These are phyloP conservation scores for Nasturtium officinale DNA, from an alignment of 345 rosid genomes.

Conservation along the genomic window DNA sequence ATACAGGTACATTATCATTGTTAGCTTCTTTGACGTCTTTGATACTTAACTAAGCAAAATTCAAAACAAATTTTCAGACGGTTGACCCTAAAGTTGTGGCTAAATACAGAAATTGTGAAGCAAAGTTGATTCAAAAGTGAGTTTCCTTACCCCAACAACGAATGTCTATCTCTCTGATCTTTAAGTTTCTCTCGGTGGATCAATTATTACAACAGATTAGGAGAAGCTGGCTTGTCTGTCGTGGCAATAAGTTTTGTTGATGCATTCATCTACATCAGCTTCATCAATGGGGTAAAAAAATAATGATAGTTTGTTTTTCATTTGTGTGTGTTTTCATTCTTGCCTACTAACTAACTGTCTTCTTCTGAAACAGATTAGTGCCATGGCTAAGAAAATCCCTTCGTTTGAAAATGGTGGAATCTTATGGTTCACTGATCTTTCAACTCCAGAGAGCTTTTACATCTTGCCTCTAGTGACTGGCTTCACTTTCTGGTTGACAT, in stretches of 20 bases:
- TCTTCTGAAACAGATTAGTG: conserved; percentile 41
- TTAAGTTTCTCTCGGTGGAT: neutral
- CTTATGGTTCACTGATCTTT: conserved; percentile 38
- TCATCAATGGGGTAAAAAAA: conserved; percentile 52
- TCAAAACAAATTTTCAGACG: neutral
- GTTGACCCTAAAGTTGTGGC: conserved; percentile 2
- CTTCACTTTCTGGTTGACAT: conserved; percentile 50
- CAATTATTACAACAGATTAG: conserved; percentile 35
- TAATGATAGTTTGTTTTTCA: neutral
- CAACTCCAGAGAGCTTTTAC: conserved; percentile 52
- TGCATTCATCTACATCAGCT: conserved; percentile 50
- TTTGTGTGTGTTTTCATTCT: neutral
- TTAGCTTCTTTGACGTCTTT: neutral
- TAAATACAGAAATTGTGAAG: conserved; percentile 18
- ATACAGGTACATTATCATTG: neutral
- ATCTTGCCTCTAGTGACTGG: conserved; percentile 50
- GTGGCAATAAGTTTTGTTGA: conserved; percentile 43
- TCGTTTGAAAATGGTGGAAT: neutral
- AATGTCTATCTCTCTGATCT: conserved; percentile 5
- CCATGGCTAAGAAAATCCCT: conserved; percentile 61
- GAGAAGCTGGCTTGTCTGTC: conserved; percentile 40
- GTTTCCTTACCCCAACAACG: neutral
- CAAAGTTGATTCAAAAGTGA: neutral
- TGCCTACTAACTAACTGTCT: neutral
- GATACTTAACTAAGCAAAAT: neutral